Evolutionary conservation across 116 monocot genomes (phyloP), one percentile per base, ranked within the genome.

Genomic region (Iris pallida): DNA sequence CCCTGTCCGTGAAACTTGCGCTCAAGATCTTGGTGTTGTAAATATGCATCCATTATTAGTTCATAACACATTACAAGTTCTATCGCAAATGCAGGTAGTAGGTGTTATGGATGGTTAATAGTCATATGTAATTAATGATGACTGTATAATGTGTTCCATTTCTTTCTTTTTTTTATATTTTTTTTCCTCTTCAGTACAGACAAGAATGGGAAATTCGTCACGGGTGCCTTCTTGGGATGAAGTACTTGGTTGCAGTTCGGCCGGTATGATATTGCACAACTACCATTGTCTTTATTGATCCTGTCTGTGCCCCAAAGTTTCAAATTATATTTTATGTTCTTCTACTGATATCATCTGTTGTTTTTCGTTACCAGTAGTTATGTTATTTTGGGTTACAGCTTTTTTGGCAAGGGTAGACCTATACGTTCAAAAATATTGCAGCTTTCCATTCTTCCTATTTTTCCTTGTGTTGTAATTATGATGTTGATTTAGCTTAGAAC

Each of bases 181-280:
- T n/a, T 72, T 63, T 73, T 66, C 75, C 9, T 70, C 47, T 90
- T 73, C 97, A 96, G 96, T 71, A 66, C 85, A 90, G 97, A 58
- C 97, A 90, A 90, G 97, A 98, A 68, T 98, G 97, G 93, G 97
- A 98, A 81, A 74, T 93, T 83, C 97, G 97, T 46, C 97, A 98
- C 82, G 97, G 97, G 13, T 77, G 93, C 63, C 93, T 98, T 69
- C 81, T 98, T 70, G 97, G 97, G 4, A 85, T 98, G 10, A 98
- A 98, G 65, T 98, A 98, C 69, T 64, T 98, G 59, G 87, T 98
- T 63, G 97, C 93, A 74, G 88, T 93, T 60, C 80, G 97, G 14
- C 78, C 71, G 83, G 97, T 90, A 82, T 60, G 47, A 5, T 57
- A n/a, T n/a, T n/a, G n/a, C n/a, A n/a, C n/a, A n/a, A n/a, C n/a